These are phyloP conservation scores for Suillus tomentosus DNA, from an alignment of 768 basidiomycete genomes.

Conservation along the genomic window DNA sequence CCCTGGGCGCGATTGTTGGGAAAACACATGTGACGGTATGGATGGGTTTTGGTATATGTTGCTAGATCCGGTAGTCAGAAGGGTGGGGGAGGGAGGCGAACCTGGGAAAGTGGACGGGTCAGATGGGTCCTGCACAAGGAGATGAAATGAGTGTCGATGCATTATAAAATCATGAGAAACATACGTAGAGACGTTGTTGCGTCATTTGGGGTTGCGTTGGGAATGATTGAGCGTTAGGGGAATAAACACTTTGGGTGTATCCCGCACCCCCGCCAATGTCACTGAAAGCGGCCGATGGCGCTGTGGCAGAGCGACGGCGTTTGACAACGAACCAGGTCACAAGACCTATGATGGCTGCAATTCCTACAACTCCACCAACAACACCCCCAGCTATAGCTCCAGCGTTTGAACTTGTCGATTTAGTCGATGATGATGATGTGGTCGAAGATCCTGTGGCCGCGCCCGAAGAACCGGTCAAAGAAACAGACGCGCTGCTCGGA, in stretches of 20 bases:
- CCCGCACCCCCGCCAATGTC: background rate
- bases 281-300: constrained; percentile 22
- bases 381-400: constrained; percentile 66
- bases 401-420: constrained; percentile 32
- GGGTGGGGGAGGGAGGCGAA: constrained; percentile 24
- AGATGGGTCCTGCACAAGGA: constrained; percentile 32
- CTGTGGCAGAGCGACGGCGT: constrained; percentile 28
- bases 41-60: constrained; percentile 11
- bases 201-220: constrained; percentile 18
- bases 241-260: constrained; percentile 13
- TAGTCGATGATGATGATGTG: constrained; percentile 9
- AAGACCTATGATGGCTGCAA: constrained; percentile 43
- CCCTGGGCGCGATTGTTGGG: constrained; percentile 18
- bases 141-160: constrained; percentile 11
- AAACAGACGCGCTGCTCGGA: constrained; percentile 19
- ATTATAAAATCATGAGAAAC: constrained; percentile 10
- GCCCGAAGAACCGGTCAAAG: constrained; percentile 16
- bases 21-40: constrained; percentile 15
- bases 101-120: constrained; percentile 41
- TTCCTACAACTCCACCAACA: constrained; percentile 58
- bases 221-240: constrained; percentile 17
- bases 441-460: constrained; percentile 18
- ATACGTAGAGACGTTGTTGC: constrained; percentile 33
- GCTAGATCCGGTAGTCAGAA: constrained; percentile 11
- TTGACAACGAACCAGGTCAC: constrained; percentile 41